Evolutionary conservation across 768 basidiomycete species (phyloP).

Genomic region (Trametes villosa): DNA sequence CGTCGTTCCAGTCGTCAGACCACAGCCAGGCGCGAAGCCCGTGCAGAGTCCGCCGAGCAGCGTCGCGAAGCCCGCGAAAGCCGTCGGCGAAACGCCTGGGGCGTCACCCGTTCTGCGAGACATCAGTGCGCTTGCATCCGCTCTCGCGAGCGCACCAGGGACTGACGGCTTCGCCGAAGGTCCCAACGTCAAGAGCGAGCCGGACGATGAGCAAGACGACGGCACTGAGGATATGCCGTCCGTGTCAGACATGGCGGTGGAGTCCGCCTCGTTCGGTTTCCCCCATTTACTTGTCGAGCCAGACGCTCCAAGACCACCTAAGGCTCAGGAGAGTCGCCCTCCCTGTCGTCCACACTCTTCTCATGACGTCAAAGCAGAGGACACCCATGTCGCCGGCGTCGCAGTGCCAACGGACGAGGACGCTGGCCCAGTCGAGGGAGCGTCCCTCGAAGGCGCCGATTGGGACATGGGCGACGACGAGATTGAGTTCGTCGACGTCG

Average conservation of each 20-base stretch:
- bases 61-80: too few species aligned
- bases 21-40: constrained; percentile 6
- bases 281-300: constrained; percentile 9
- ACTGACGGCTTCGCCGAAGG: constrained; percentile 4
- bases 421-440: not conserved
- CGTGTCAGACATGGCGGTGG: not conserved
- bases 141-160: not conserved
- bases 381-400: not conserved
- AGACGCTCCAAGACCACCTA: not conserved
- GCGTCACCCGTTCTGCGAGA: not conserved
- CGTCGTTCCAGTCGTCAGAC: not conserved
- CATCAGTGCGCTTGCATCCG: constrained; percentile 12
- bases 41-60: not conserved
- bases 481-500: constrained; percentile 41
- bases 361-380: not conserved
- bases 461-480: constrained; percentile 84
- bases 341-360: not conserved
- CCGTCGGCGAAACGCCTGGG: not conserved
- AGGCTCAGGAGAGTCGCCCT: not conserved
- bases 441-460: constrained; percentile 43
- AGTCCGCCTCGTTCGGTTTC: constrained; percentile 15
- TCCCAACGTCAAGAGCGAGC: constrained; percentile 8
- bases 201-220: too few species aligned
- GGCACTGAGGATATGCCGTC: too few species aligned
- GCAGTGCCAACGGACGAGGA: not conserved